Evolutionary conservation across 345 rosid genomes (phyloP).

Genomic region (Melastoma malabathricum): DNA sequence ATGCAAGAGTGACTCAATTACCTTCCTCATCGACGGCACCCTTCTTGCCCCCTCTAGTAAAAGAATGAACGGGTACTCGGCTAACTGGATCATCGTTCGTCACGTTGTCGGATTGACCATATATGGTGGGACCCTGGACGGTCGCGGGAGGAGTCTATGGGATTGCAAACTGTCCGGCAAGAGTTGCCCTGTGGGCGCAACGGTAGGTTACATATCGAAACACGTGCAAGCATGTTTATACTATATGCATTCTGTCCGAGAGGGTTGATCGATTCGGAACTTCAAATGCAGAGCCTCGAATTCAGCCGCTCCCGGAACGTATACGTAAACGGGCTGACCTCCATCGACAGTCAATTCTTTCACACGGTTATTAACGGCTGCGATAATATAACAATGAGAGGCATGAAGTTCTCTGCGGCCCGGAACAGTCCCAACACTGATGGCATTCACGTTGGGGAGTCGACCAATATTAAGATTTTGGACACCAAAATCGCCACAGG

Average conservation of each 20-base stretch:
- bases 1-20: constrained; percentile 36
- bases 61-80: constrained; percentile 21
- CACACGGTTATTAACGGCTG: constrained; percentile 19
- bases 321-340: constrained; percentile 15
- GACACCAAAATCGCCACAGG: constrained; percentile 22
- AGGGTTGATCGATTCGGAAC: not conserved
- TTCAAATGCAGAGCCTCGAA: constrained; percentile 10
- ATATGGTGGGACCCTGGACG: constrained; percentile 55
- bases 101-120: constrained; percentile 36
- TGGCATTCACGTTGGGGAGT: constrained; percentile 18
- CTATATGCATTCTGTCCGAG: not conserved
- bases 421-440: constrained; percentile 28
- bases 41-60: constrained; percentile 56
- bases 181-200: constrained; percentile 25
- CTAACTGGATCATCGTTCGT: constrained; percentile 37
- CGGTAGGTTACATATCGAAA: too few relatives aligned
- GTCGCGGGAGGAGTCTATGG: constrained; percentile 52
- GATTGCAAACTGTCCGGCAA: constrained; percentile 24
- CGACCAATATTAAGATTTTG: constrained; percentile 13
- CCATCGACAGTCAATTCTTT: constrained; percentile 20
- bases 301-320: constrained; percentile 17
- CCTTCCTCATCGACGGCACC: constrained; percentile 39
- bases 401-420: constrained; percentile 13
- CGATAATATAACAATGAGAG: constrained; percentile 14
- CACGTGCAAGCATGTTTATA: too few relatives aligned